Base-by-base conservation (phyloP, 2,329 filamentous ascomycete species). In the Botrytis aclada region DNA sequence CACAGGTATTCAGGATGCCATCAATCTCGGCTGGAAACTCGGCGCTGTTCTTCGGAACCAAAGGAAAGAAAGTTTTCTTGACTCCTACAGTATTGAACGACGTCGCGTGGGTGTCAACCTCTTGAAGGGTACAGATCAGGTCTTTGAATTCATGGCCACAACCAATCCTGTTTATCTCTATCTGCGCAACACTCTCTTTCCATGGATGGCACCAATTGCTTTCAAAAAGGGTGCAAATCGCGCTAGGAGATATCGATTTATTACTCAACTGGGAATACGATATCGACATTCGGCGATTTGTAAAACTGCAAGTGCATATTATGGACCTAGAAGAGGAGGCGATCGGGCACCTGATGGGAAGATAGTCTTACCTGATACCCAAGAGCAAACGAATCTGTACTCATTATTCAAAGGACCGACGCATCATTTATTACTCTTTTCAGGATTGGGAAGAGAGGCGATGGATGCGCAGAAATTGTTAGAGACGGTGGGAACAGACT, bases 81-180 rank as follows among this genome's bases (percentile, higher is more conserved):
- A 85, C 66, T 84, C 82, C 20, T 88, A 87, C 76, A 81, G 85
- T 69, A 75, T 77, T 4, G 86, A 88, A 77, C 83, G 86, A 10
- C 81, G 82, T 25, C 67, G 84, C 4, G 84, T 87, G 54, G 86
- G 86, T 0, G 74, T 80, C 14, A 81, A 80, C 39, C 80, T 88
- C 0, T 77, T 85, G 8, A 73, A 80, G 20, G 81, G 81, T 2
- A 86, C 84, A 0, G 85, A 86, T 73, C 76, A 77, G 2, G 74
- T 82, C 4, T 86, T 86, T 73, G 81, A 77, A 41, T 78, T 80
- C n/a, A 76, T 83, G 22, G 79, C 82, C 0, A 82, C 81, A 1
- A 78, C 78, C 20, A 83, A 80, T 71, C 80, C 80, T 71, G 54
- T 84, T 72, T 80, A 80, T 58, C 72, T 82, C 0, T 77, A 75